Percentiles rank a stretch among this genome's conserved stretches.
These are phyloP conservation scores for Dittrichia graveolens DNA, from an alignment of 129 eudicot genomes.

Conservation along the genomic window DNA sequence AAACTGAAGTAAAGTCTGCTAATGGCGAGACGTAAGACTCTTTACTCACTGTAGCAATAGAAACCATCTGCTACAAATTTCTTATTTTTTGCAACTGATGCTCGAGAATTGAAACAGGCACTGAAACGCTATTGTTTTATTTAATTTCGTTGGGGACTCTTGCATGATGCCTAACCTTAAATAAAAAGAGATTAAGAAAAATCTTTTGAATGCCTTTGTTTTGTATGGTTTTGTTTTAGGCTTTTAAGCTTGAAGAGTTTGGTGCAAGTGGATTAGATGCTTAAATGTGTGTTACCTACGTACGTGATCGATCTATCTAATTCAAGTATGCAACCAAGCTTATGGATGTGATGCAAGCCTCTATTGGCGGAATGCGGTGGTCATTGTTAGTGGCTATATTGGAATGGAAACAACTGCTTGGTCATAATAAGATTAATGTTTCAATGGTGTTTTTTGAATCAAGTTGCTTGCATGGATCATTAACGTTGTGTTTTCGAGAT, in stretches of 20 bases:
- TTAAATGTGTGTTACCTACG: slow-evolving; percentile 86
- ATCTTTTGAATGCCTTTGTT: slow-evolving; percentile 4
- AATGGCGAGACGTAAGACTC: slow-evolving; percentile 82
- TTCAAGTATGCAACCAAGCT: slow-evolving; percentile 91
- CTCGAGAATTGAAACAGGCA: slow-evolving; percentile 69
- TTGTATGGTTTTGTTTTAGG: slow-evolving; percentile 44
- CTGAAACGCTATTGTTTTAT: slow-evolving; percentile 7
- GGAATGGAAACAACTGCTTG: slow-evolving; percentile 99
- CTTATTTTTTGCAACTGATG: slow-evolving; percentile 95
- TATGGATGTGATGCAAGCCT: slow-evolving; percentile 66
- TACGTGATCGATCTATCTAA: slow-evolving; percentile 57
- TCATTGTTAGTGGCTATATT: slow-evolving; percentile 95
- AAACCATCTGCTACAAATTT: slow-evolving; percentile 85
- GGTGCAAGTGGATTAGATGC: slow-evolving; percentile 88
- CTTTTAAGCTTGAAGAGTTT: slow-evolving; percentile 93
- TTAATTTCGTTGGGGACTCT: background rate
- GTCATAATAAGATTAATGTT: slow-evolving; percentile 85
- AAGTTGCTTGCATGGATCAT: no score
- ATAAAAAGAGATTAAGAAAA: background rate
- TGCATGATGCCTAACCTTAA: background rate
- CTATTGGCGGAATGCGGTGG: slow-evolving; percentile 80
- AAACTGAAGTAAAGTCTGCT: slow-evolving; percentile 81
- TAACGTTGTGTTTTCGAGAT: no score
- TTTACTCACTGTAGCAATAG: slow-evolving; percentile 72
- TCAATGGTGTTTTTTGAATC: slow-evolving; percentile 93